Percentiles rank a stretch among this genome's conserved stretches.
Evolutionary conservation across 192 early-diverging fungal genomes (phyloP).

Genomic region (Entomortierella lignicola): DNA sequence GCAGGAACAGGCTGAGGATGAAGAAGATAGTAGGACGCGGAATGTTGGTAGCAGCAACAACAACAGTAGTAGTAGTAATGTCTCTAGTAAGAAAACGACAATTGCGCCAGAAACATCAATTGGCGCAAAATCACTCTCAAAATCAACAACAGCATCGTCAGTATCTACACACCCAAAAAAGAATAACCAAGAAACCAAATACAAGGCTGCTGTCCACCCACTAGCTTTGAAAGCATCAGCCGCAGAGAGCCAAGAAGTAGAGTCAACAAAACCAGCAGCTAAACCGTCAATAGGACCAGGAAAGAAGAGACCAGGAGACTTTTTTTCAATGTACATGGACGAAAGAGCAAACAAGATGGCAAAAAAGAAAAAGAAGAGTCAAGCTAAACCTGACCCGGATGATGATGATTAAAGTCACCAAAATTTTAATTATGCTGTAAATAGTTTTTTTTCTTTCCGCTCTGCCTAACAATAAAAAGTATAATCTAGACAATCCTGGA

Average conservation of each 20-base stretch:
- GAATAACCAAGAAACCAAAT: constrained; percentile 21
- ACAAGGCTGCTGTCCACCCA: constrained; percentile 38
- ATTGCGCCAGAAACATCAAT: background rate
- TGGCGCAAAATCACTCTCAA: background rate
- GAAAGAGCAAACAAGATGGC: constrained; percentile 61
- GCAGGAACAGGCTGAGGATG: constrained; percentile 26
- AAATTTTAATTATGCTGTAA: no score
- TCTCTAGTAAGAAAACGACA: background rate
- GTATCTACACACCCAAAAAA: background rate
- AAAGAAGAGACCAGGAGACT: constrained; percentile 54
- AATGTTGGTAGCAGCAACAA: constrained; percentile 39
- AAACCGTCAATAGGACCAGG: background rate
- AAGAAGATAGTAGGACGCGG: constrained; percentile 38
- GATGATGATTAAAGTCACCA: constrained; percentile 22
- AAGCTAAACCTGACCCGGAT: constrained; percentile 30
- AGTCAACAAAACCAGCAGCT: constrained; percentile 1
- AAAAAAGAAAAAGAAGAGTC: constrained; percentile 57
- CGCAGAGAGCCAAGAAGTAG: background rate
- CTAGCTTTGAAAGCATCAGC: constrained; percentile 12
- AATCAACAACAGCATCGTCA: constrained; percentile 3
- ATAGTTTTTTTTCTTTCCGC: no score
- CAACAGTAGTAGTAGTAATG: constrained; percentile 6
- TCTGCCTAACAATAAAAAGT: constrained; percentile 1
- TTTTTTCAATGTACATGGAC: constrained; percentile 61
- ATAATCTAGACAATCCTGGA: background rate